Conservation (phyloP, 2,329 filamentous ascomycete species). For the Colletotrichum melonis region DNA sequence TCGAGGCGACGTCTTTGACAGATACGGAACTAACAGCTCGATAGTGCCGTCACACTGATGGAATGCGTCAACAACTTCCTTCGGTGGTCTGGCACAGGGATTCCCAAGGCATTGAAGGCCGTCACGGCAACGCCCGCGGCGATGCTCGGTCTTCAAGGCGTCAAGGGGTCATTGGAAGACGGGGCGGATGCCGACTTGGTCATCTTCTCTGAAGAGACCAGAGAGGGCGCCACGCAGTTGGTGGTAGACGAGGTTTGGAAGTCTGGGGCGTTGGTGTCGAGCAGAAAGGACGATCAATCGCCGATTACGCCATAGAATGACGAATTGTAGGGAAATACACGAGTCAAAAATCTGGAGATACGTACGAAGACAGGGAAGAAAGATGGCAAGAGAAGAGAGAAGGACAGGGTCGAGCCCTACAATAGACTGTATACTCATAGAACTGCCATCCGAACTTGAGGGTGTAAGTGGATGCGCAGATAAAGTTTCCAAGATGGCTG, state of each 20-base stretch:
- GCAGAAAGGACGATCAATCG: constrained; percentile 34
- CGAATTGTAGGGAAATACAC: background rate
- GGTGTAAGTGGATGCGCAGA: constrained; percentile 3
- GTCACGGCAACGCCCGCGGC: constrained; percentile 82
- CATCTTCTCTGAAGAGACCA: constrained; percentile 69
- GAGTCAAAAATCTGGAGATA: background rate
- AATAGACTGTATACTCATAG: constrained; percentile 10
- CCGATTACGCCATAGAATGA: constrained; percentile 15
- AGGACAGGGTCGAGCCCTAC: background rate
- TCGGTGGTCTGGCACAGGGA: constrained; percentile 75
- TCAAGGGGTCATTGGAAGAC: constrained; percentile 74
- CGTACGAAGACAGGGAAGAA: background rate
- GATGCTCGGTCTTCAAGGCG: constrained; percentile 75
- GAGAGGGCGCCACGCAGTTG: constrained; percentile 60
- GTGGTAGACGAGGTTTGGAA: constrained; percentile 84
- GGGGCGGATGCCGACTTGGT: constrained; percentile 77
- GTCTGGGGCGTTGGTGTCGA: constrained; percentile 70
- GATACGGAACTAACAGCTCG: constrained; percentile 5
- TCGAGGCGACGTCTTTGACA: constrained; percentile 36
- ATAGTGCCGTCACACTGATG: constrained; percentile 76
- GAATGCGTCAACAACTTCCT: constrained; percentile 88
- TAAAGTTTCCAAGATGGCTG: background rate
- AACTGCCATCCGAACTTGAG: constrained; percentile 8
- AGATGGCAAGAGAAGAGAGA: background rate
- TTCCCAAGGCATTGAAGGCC: constrained; percentile 76